Base-by-base conservation (phyloP, 164 flowering plant species). In the Brasenia schreberi region DNA sequence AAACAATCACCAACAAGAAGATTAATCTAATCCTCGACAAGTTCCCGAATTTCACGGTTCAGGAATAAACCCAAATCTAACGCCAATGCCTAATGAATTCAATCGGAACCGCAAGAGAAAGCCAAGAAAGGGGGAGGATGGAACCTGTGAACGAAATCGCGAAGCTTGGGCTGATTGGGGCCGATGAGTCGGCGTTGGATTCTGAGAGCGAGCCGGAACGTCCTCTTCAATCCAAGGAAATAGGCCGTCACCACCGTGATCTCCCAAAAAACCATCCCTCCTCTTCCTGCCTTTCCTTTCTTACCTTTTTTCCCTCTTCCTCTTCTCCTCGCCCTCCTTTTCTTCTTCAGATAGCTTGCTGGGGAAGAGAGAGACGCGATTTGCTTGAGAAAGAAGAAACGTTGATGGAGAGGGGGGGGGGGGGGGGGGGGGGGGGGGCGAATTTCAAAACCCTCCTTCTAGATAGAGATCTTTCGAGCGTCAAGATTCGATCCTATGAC, bases 261-360 rank as follows among this genome's bases (percentile, higher is more conserved):
- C 81, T 92, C 98, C 98, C 98, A 92, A 18, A 92, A 74, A 77
- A 92, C 98, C 98, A 92, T 92, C 62, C 70, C 61, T 44, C 63
- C 65, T 42, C 53, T 23, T 23, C 27, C 27, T 23, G 27, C 27
- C 27, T 23, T 23, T 23, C 27, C 27, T 23, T 23, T 23, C 27
- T 23, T 23, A 23, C 27, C 27, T 23, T 23, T 71, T 42, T 70
- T 62, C 66, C 64, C 18, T 18, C 2, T 56, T 56, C 59, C 59
- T 11, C n/a, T 56, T 56, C 59, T 17, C 59, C 62, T n/a, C 17
- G 7, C 62, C 7, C 18, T 2, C 17, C 44, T 33, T 0, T 5
- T 64, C 18, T 18, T 64, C n/a, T 42, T 42, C 63, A 7, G 53
- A 45, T 45, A 1, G 53, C 3, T 45, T 45, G 6, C 1, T 7